Base-by-base conservation (phyloP, 495 filamentous ascomycete genomes). In the Aspergillus haitiensis region DNA sequence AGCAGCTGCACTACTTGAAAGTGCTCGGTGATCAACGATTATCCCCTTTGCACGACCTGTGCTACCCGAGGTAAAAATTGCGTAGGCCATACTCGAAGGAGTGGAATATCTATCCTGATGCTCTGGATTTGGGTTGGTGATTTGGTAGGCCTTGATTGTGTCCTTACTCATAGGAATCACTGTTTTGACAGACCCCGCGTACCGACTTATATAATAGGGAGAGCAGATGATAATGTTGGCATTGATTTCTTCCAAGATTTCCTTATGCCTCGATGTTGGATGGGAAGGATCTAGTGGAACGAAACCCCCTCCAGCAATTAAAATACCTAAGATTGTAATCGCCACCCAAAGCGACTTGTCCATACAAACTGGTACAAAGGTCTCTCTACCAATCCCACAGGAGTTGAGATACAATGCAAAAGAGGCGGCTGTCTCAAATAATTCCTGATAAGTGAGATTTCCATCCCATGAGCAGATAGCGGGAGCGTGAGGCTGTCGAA, bases 21-120 rank as follows among this genome's bases (percentile, higher is more conserved):
- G 73, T 13, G 81, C 76, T 15, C 67, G 59, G 49, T 82, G 80
- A 47, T 81, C 76, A 13, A 80, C 72, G 13, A 81, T 68, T 7
- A 82, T 78, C 1, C 78, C 80, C 61, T 82, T 82, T 0, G 86
- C 82, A 7, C 75, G 77, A 1, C 86, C 86, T 0, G 85, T 88
- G 8, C 77, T 81, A 0, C 86, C 86, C 33, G 79, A 81, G 0
- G 79, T 82, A 51, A 79, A 79, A 0, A 79, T 65, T 0, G 70
- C 73, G 37, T 77, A 76, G 0, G 75, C 73, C 57, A 72, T 72
- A 18, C 77, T 77, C 31, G 71, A 60, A 0, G 71, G 64, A 0
- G 57, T 64, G 12, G 63, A 59, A 0, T 16, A 15, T 8, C 56
- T 55, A 2, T 36, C 27, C 13, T 56, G 51, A 16, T 7, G 13